phyloP scores from a whole-genome alignment of 2,329 filamentous ascomycete genomes.

The Corinectria fuckeliana region DNA sequence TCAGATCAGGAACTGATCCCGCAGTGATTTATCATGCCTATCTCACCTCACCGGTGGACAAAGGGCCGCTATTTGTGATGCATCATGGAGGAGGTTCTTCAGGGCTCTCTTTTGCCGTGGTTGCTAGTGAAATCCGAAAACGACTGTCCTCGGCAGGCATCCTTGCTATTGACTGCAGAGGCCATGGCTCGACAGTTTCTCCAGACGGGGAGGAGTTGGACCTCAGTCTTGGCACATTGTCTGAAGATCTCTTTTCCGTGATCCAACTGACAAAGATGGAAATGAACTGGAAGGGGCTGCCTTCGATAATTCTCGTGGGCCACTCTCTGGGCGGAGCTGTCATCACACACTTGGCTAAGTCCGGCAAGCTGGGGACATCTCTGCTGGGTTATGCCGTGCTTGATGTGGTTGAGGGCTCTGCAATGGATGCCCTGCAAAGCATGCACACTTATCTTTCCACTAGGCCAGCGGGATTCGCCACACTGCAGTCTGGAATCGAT shows the following conservation, averaged over 20 bases:
- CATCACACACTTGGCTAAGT: constrained; percentile 80
- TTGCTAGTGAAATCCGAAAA: constrained; percentile 78
- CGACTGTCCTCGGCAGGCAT: constrained; percentile 81
- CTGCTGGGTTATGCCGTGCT: constrained; percentile 88
- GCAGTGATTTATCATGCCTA: constrained; percentile 81
- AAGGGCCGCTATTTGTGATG: constrained; percentile 85
- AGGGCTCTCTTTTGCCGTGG: constrained; percentile 86
- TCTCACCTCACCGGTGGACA: constrained; percentile 77
- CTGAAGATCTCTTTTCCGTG: constrained; percentile 73
- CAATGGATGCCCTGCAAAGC: constrained; percentile 90
- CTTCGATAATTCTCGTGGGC: constrained; percentile 81
- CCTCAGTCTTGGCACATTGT: constrained; percentile 75
- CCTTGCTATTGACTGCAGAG: constrained; percentile 83
- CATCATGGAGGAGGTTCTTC: constrained; percentile 96
- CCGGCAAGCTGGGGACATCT: constrained; percentile 67
- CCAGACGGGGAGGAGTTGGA: constrained; percentile 56
- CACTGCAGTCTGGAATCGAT: constrained; percentile 80
- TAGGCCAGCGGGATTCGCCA: constrained; percentile 79
- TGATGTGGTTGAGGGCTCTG: constrained; percentile 94
- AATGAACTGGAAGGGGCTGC: constrained; percentile 77
- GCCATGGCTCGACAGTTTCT: constrained; percentile 78
- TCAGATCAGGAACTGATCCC: constrained; percentile 57
- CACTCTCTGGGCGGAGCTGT: constrained; percentile 94
- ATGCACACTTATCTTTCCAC: constrained; percentile 93
- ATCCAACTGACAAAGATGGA: constrained; percentile 69